phyloP scores from a whole-genome alignment of 2,329 filamentous ascomycete genomes.

The Pezicula rhizophila region DNA sequence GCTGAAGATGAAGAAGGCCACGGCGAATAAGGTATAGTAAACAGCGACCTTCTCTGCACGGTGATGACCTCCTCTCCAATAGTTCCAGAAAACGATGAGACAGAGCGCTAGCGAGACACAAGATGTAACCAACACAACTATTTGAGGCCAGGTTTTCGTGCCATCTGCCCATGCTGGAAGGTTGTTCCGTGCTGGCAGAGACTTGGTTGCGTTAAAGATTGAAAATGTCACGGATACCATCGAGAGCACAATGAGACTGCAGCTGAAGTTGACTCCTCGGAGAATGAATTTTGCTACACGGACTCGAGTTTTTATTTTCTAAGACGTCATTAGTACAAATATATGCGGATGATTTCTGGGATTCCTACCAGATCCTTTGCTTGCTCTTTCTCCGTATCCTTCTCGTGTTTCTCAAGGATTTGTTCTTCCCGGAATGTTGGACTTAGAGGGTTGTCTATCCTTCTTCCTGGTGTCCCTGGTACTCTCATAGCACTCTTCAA shows the following conservation, averaged over 20 bases:
- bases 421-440: conserved; percentile 90
- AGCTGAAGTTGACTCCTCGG: conserved; percentile 94
- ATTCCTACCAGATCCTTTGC: conserved; percentile 73
- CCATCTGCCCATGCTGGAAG: conserved; percentile 78
- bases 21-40: conserved; percentile 92
- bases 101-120: conserved; percentile 76
- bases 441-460: conserved; percentile 72
- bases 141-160: conserved; percentile 85
- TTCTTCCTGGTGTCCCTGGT: conserved; percentile 72
- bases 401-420: conserved; percentile 77
- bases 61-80: conserved; percentile 81
- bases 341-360: neutral
- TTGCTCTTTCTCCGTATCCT: conserved; percentile 77
- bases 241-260: conserved; percentile 86
- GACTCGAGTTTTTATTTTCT: conserved; percentile 91
- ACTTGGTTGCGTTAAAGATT: conserved; percentile 85
- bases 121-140: conserved; percentile 71
- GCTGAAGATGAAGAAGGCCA: conserved; percentile 89
- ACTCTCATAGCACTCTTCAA: conserved; percentile 88
- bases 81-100: conserved; percentile 73
- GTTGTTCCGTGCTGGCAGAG: conserved; percentile 67
- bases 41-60: conserved; percentile 88
- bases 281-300: conserved; percentile 91
- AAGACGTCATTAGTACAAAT: conserved; percentile 31
- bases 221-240: conserved; percentile 84